Evolutionary conservation across 2,329 filamentous ascomycete genomes (phyloP), one percentile per base, ranked within the genome.

Genomic region (Hypoxylon sp.): DNA sequence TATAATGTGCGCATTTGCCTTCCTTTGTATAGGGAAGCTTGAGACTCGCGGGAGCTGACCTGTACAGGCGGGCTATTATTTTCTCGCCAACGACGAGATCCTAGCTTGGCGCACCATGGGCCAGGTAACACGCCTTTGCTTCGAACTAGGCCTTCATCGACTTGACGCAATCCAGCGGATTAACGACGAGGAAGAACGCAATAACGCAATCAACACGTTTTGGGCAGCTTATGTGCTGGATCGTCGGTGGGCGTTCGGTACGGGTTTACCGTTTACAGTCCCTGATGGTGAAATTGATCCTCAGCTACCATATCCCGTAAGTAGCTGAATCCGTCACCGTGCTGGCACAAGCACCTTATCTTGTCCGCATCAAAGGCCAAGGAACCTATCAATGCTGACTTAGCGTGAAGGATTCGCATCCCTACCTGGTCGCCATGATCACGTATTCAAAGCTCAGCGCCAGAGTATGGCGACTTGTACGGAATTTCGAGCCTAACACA

Each of bases 171-270:
- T 97, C 64, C 82, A 89, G 58, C 88, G 87, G 64, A 93, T 95
- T 51, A 80, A 85, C 6, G 88, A 92, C 69, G 89, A 92, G 48
- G 84, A 89, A 46, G 91, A 94, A 68, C 87, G 92, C 53, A 84
- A 85, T 54, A 86, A 88, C 55, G 89, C 92, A 0, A 85, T 92
- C 29, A 88, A 91, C 54, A 88, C 93, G 13, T 97, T 97, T 79
- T 98, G 93, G 94, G 89, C 91, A 1, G 89, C 94, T 17, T 97
- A 96, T 75, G 90, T 94, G 3, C 83, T 97, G 42, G 94, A 97
- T 77, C 86, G 93, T 42, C 86, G 94, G 55, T 97, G 93, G 93
- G 93, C 92, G 70, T 93, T 97, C 73, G 92, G 91, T n/a, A 94
- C 93, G 0, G 94, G 94, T 0, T 86, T 97, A 78, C 94, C 94